Evolutionary conservation across 2,329 filamentous ascomycete species (phyloP).

Genomic region (Dactylellina cionopaga): DNA sequence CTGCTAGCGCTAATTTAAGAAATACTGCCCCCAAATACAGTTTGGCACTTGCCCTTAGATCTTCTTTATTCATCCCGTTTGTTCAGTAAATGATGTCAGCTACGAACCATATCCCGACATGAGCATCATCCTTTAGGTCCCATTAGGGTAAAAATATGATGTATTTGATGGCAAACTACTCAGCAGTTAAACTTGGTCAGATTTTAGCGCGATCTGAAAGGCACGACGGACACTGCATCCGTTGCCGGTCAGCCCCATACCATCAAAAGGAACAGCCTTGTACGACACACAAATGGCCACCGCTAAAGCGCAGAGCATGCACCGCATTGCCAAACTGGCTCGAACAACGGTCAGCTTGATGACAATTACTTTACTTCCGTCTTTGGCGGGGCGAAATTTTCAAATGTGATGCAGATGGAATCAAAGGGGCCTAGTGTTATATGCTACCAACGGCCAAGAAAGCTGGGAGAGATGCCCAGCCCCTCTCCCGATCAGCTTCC

Average conservation of each 20-base stretch:
- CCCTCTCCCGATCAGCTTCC: constrained; percentile 15
- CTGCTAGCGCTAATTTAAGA: not conserved
- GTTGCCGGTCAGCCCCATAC: too few relatives aligned
- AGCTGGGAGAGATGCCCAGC: constrained; percentile 33
- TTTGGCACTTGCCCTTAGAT: not conserved
- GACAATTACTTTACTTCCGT: constrained; percentile 38
- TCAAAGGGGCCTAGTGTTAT: constrained; percentile 17
- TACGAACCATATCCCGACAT: not conserved
- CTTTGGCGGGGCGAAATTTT: constrained; percentile 3
- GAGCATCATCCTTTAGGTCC: too few relatives aligned
- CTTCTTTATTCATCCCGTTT: not conserved
- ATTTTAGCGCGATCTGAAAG: constrained; percentile 30
- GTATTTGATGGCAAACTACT: too few relatives aligned
- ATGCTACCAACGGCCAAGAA: constrained; percentile 21
- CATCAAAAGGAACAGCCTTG: too few relatives aligned
- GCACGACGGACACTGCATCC: not conserved
- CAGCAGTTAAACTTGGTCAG: constrained; percentile 31
- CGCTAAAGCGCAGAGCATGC: too few relatives aligned
- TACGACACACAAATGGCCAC: too few relatives aligned
- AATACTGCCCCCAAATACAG: not conserved
- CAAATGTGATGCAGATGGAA: constrained; percentile 14
- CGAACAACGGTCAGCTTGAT: constrained; percentile 30
- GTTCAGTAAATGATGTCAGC: constrained; percentile 2
- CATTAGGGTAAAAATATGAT: too few relatives aligned
- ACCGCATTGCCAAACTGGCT: constrained; percentile 4